Percentiles rank a stretch among this genome's conserved stretches.
phyloP scores from a whole-genome alignment of 192 early-diverging fungal species.

The Coemansia nantahalensis region DNA sequence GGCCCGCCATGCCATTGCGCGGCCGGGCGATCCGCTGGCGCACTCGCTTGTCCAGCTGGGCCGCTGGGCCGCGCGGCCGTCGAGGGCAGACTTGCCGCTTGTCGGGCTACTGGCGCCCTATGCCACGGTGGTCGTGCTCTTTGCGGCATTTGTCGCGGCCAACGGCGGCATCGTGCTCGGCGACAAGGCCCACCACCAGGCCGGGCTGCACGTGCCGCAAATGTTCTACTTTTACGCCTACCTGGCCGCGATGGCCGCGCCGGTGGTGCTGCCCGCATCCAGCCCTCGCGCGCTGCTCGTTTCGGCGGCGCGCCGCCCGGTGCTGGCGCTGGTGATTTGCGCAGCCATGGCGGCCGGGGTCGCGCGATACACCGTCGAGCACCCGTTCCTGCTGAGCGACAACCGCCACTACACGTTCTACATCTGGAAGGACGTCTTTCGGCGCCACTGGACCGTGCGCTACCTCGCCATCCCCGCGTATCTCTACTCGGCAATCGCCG shows the following conservation, averaged over 20 bases:
- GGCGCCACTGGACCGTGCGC: slow-evolving; percentile 49
- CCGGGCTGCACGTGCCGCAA: slow-evolving; percentile 78
- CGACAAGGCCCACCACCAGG: slow-evolving; percentile 81
- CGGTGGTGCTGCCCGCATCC: slow-evolving; percentile 29
- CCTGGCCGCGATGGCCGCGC: slow-evolving; percentile 48
- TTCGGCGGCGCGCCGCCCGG: slow-evolving; percentile 13
- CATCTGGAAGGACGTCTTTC: slow-evolving; percentile 81
- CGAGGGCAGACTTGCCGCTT: too few relatives aligned
- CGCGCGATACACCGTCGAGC: slow-evolving; percentile 68
- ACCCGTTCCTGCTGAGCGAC: slow-evolving; percentile 91
- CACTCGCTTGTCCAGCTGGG: slow-evolving; percentile 2
- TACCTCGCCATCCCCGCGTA: slow-evolving; percentile 72
- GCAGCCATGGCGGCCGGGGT: slow-evolving; percentile 45
- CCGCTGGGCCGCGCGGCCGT: slow-evolving; percentile 3
- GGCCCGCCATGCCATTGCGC: neutral
- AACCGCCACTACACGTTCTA: slow-evolving; percentile 98
- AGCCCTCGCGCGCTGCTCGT: slow-evolving; percentile 20
- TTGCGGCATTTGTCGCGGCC: slow-evolving; percentile 68
- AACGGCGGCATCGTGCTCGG: slow-evolving; percentile 89
- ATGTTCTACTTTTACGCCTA: slow-evolving; percentile 81
- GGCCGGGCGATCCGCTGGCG: neutral
- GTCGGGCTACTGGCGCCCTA: slow-evolving; percentile 13
- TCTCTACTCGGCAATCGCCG: slow-evolving; percentile 45
- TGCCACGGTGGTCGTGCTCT: slow-evolving; percentile 31
- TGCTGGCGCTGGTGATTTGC: neutral